A percentile compares a stretch with the other conserved stretches of the same genome.
Evolutionary conservation across 306 rosid species (phyloP).

Genomic region (Canavalia gladiata): DNA sequence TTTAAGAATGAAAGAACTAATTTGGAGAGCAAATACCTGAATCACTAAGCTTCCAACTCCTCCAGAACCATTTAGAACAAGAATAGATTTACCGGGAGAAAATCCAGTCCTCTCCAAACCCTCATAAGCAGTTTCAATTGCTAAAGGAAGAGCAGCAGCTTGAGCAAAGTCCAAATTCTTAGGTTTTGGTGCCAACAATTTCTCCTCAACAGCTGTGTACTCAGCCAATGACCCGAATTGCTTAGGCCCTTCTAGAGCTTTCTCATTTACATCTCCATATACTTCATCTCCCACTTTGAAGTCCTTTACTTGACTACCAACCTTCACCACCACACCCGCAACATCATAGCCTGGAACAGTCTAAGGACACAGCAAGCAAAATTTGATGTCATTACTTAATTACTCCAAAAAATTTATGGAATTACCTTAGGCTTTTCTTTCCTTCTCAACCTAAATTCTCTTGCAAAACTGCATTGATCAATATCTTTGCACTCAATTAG

Average conservation of each 20-base stretch:
- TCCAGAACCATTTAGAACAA: constrained; percentile 91
- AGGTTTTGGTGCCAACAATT: constrained; percentile 79
- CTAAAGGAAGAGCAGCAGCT: constrained; percentile 89
- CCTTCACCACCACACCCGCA: constrained; percentile 90
- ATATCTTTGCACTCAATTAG: not conserved
- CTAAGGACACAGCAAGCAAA: constrained; percentile 53
- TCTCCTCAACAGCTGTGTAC: constrained; percentile 93
- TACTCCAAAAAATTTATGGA: constrained; percentile 14
- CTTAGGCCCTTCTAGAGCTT: constrained; percentile 84
- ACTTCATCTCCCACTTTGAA: constrained; percentile 92
- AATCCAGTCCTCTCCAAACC: constrained; percentile 86
- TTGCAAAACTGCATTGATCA: not conserved
- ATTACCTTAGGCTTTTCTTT: constrained; percentile 16
- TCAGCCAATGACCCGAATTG: constrained; percentile 93
- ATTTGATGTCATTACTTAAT: constrained; percentile 8
- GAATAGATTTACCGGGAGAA: constrained; percentile 86
- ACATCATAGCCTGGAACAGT: constrained; percentile 98
- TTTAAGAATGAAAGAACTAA: not conserved
- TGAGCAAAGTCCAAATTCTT: constrained; percentile 79
- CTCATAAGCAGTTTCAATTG: constrained; percentile 91
- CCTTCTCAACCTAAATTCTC: not conserved
- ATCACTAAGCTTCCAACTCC: constrained; percentile 96
- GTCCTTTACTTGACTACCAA: constrained; percentile 77
- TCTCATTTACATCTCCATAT: constrained; percentile 88
- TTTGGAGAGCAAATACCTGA: constrained; percentile 66